Evolutionary conservation across 2,329 filamentous ascomycete genomes (phyloP), one percentile per base, ranked within the genome.

Genomic region (Xylaria sp.): DNA sequence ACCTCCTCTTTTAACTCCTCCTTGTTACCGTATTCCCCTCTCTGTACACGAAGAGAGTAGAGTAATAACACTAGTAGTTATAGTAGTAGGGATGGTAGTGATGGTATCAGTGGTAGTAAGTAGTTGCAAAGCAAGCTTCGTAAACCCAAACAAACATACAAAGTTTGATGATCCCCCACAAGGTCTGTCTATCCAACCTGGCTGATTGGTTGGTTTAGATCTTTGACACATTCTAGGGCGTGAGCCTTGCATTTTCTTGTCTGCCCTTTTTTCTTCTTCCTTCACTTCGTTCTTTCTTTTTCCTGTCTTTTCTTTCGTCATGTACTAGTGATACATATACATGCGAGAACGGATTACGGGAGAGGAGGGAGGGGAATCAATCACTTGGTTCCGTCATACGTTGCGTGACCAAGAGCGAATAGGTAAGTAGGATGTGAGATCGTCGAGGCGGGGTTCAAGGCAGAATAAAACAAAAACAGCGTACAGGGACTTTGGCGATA

Each of bases 161-260:
- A 39, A 20, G 20, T 39, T 28, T 13, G 31, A 18, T 31, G 31
- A 41, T 48, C 25, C 25, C 36, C 3, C 36, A 15, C 12, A 48
- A 36, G 23, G 25, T n/a, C 49, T 9, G 15, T 54, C 49, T 39
- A 39, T 18, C 33, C 33, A 36, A 36, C 10, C 33, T 36, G 8
- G 9, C 55, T n/a, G 52, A 25, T 57, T 57, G 31, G 36, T 23
- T 28, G 28, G 28, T 28, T 28, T 36, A 51, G 51, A 5, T 52
- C 20, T 23, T 49, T 41, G n/a, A 39, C 48, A 36, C 56, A 48
- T 46, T 60, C 56, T 60, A 43, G 62, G 62, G 62, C 62, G 66
- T 66, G 66, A 66, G 57, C 62, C 62, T 68, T 62, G 52, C 66
- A 46, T 61, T 58, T 58, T 18, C 33, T 39, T 54, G 46, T 31